Base-by-base conservation (phyloP, 257 asterid species). In the Scutellaria galericulata region DNA sequence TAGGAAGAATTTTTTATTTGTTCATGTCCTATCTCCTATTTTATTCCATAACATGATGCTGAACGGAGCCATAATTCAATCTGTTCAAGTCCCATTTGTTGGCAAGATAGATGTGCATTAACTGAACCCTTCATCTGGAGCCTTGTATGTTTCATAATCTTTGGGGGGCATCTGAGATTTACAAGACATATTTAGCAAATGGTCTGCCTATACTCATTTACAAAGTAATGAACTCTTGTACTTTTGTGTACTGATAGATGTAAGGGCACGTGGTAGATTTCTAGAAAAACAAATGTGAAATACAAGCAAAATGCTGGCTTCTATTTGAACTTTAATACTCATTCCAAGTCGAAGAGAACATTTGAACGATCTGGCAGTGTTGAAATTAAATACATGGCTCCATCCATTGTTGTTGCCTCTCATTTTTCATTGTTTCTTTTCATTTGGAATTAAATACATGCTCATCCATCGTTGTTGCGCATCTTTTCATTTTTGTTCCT, bases 201-300 rank as follows among this genome's bases (percentile, higher is more conserved):
- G 31, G 42, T 66, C 31, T 66, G 60, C 31, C 50, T 48, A 18
- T 66, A 66, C 72, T 66, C 59, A 66, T 66, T 13, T 27, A 48
- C 72, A 66, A 47, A 27, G 37, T 50, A 62, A 66, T 50, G 48
- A 14, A 50, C 48, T 48, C 57, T 18, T 44, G 42, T n/a, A 48
- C 45, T 66, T 62, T 31, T 48, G 35, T 35, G 5, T n/a, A 35
- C 72, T 48, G 61, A 52, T 66, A 35, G 48, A 50, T 50, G 4
- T 31, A 50, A 66, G 60, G 54, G 11, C 42, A 10, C 9, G 11
- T 65, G 31, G 18, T 44, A 48, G 46, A 35, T 48, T 35, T 39
- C 48, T 13, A 24, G 60, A 31, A 22, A 48, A 65, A 46, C 18
- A 31, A 35, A 66, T 50, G 27, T 31, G 46, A 7, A 31, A 35